Evolutionary conservation across 768 basidiomycete genomes (phyloP), one percentile per base, ranked within the genome.

Genomic region (Kwoniella sp.): DNA sequence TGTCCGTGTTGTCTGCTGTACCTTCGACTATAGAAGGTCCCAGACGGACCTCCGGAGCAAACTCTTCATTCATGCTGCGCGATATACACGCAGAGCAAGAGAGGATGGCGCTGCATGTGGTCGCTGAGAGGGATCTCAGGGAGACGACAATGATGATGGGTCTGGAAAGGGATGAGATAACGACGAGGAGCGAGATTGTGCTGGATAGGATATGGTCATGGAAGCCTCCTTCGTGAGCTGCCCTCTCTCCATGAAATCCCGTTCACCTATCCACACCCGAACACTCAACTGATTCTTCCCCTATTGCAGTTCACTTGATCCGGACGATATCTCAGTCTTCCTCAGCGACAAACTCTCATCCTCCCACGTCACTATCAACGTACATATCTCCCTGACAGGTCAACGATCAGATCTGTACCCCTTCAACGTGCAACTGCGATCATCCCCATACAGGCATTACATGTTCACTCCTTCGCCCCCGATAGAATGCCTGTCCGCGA

Each of bases 401-500:
- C 29, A 58, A 22, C 21, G 51, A 10, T 25, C 50, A 1, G 50
- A 70, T 19, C 60, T 76, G 4, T 62, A 69, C 52, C 49, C 68
- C 5, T 73, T 76, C 48, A 58, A 65, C 17, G 65, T 58, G 15
- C 46, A 58, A 9, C 51, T 58, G n/a, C 55, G 46, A 15, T 21
- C 55, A 12, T 12, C 44, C 3, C 33, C 48, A 8, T 57, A 46
- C 33, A 44, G 21, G 15, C 58, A 64, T 49, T 51, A 21, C n/a
- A 54, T 60, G 17, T 53, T 68, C n/a, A 54, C 68, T 7, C 63
- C 81, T 0, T 76, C 81, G 73, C 68, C 67, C 8, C 55, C 67
- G 44, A 64, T 82, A 12, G 76, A 81, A 8, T 88, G 85, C 0
- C 70, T 85, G 1, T 85, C 87, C 1, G 83, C 85, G 0, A 81